Evolutionary conservation across 805 yeast species (phyloP).

Genomic region (Gaillardinia entomophila): DNA sequence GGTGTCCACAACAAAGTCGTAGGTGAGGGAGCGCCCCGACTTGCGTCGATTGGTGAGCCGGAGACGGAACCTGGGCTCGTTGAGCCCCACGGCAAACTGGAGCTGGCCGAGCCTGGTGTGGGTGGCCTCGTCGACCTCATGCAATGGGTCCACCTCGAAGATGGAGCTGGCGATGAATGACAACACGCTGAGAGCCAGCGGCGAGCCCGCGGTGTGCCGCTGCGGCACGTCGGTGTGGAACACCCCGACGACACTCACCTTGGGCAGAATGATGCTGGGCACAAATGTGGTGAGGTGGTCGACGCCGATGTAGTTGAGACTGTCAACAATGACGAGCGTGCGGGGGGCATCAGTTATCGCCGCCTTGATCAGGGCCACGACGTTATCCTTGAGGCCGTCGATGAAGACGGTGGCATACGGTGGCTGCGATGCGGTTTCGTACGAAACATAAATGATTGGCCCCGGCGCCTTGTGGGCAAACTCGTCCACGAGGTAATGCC

Average conservation of each 20-base stretch:
- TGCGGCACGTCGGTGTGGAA: slow-evolving; percentile 33
- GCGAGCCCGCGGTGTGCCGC: slow-evolving; percentile 44
- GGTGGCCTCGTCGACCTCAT: slow-evolving; percentile 44
- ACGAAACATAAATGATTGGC: slow-evolving; percentile 54
- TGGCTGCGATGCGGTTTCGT: slow-evolving; percentile 58
- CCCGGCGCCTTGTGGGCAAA: slow-evolving; percentile 39
- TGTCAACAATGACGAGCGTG: slow-evolving; percentile 55
- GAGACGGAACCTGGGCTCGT: slow-evolving; percentile 41
- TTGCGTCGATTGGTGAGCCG: slow-evolving; percentile 66
- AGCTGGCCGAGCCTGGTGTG: slow-evolving; percentile 34
- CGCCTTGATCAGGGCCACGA: too few species aligned
- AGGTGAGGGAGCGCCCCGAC: slow-evolving; percentile 72
- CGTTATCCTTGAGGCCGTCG: too few species aligned
- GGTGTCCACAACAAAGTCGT: slow-evolving; percentile 49
- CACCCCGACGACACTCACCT: slow-evolving; percentile 25
- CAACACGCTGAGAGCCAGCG: slow-evolving; percentile 47
- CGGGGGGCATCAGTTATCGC: slow-evolving; percentile 19
- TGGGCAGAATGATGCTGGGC: slow-evolving; percentile 36
- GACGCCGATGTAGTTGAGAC: slow-evolving; percentile 53
- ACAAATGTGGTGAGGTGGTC: slow-evolving; percentile 45
- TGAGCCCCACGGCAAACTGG: slow-evolving; percentile 47
- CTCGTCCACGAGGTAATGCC: slow-evolving; percentile 52
- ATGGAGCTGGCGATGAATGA: slow-evolving; percentile 72
- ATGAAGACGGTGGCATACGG: slow-evolving; percentile 23
- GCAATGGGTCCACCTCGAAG: slow-evolving; percentile 51